Evolutionary conservation across 2,329 filamentous ascomycete species (phyloP).

Genomic region (Xylariaceae sp.): DNA sequence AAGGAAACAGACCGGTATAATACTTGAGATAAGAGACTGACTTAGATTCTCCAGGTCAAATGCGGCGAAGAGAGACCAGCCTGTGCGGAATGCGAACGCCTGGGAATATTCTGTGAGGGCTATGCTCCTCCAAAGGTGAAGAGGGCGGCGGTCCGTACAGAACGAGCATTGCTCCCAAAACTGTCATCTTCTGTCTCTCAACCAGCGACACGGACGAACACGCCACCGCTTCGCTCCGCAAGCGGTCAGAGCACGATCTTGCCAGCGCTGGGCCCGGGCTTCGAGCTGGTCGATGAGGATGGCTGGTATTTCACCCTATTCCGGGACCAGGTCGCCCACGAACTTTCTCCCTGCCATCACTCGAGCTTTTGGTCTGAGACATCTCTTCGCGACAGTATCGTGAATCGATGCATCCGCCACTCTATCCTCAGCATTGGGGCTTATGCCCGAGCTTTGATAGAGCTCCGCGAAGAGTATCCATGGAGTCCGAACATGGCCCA

Average conservation of each 20-base stretch:
- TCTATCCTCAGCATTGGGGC: constrained; percentile 24
- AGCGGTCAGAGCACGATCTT: constrained; percentile 4
- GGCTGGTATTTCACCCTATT: constrained; percentile 23
- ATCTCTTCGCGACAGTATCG: constrained; percentile 20
- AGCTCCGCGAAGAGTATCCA: constrained; percentile 14
- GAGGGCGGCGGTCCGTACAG: constrained; percentile 6
- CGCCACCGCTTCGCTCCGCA: constrained; percentile 3
- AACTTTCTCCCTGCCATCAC: constrained; percentile 19
- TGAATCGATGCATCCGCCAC: constrained; percentile 20
- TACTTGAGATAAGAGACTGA: background rate
- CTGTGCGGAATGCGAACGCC: constrained; percentile 26
- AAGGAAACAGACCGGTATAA: too few species aligned
- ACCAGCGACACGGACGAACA: background rate
- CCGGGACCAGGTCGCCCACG: constrained; percentile 15
- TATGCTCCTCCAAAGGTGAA: constrained; percentile 20
- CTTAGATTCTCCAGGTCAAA: constrained; percentile 14
- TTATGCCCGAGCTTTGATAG: constrained; percentile 21
- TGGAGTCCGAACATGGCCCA: constrained; percentile 6
- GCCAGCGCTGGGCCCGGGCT: constrained; percentile 12
- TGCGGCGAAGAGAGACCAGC: constrained; percentile 27
- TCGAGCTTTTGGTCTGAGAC: constrained; percentile 21
- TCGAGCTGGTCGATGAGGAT: constrained; percentile 17
- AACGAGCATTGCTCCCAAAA: constrained; percentile 16
- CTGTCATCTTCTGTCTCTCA: constrained; percentile 5
- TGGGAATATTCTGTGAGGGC: constrained; percentile 27